phyloP scores from a whole-genome alignment of 352 stramenopile species.

The Thraustochytrium sp. region DNA sequence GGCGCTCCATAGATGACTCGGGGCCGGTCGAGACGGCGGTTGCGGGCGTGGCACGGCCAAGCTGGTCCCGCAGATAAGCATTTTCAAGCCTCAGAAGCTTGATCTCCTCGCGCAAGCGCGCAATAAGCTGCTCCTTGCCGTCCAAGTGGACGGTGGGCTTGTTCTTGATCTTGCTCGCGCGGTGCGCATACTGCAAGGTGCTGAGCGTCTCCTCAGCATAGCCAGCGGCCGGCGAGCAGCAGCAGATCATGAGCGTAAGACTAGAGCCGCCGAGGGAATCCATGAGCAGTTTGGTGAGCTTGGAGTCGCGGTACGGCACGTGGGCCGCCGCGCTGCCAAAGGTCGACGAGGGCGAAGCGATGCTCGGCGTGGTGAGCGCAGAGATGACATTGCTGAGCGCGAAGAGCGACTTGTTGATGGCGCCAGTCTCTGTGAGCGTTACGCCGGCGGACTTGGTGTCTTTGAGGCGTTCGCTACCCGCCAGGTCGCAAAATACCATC shows the following conservation, averaged over 20 bases:
- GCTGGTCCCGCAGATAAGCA: neutral
- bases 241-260: conserved; percentile 85
- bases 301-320: conserved; percentile 81
- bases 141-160: conserved; percentile 18
- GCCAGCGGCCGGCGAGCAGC: conserved; percentile 62
- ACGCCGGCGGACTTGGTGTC: conserved; percentile 28
- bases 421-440: conserved; percentile 21
- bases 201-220: conserved; percentile 16
- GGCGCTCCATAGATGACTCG: neutral
- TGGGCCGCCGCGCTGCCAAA: conserved; percentile 49
- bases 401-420: conserved; percentile 43
- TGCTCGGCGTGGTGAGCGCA: neutral
- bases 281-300: conserved; percentile 75
- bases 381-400: conserved; percentile 33
- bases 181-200: conserved; percentile 15
- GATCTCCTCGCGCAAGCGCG: conserved; percentile 20
- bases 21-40: neutral
- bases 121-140: conserved; percentile 35
- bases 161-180: conserved; percentile 34
- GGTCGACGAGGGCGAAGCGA: neutral
- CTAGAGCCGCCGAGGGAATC: conserved; percentile 82
- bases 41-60: neutral
- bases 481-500: conserved; percentile 36
- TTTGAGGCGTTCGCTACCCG: conserved; percentile 39
- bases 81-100: neutral